Evolutionary conservation across 148 eudicot species (phyloP), one percentile per base, ranked within the genome.

Genomic region (Camellia lanceoleosa): DNA sequence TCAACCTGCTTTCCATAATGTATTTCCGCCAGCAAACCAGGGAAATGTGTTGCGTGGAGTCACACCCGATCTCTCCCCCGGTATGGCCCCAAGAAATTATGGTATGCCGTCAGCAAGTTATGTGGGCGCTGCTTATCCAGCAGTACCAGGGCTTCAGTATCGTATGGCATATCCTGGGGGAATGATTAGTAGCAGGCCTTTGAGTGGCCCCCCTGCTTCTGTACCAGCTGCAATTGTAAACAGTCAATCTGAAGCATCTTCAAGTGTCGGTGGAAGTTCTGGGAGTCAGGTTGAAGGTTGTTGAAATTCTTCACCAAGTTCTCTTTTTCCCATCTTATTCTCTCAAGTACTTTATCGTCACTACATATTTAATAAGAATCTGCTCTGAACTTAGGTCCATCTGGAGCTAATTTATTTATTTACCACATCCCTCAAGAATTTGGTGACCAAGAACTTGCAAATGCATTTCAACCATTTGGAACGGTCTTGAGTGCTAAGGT

Each of bases 401-500:
- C 93, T 73, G 98, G 98, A 84, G 95, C 98, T 82, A 97, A 97
- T 83, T 84, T 97, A 82, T 97, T 97, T 80, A 97, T 97, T 82
- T 94, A 94, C 87, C 98, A 97, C 86, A 92, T 97, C 74, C 99
- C 99, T 69, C 98, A 91, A 94, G 99, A 97, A 76, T 97, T 84
- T 75, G 92, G 94, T 67, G 99, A 97, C 83, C 89, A 91, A 64
- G 97, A 97, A 58, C 91, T 97, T 72, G 93, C 95, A 56, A 84
- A 80, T 84, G 92, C 92, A 38, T 97, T 97, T 83, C 90, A 87
- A 75, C 86, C 84, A 75, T 97, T 90, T 75, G 99, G 99, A 62
- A 91, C 86, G 86, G 91, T 94, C 78, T 80, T 97, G 87, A 97
- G 99, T 85, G 95, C 99, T 71, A 97, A 94, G 84, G 99, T 97